Evolutionary conservation across 345 rosid genomes (phyloP), one percentile per base, ranked within the genome.

Genomic region (Eucalyptus cloeziana): DNA sequence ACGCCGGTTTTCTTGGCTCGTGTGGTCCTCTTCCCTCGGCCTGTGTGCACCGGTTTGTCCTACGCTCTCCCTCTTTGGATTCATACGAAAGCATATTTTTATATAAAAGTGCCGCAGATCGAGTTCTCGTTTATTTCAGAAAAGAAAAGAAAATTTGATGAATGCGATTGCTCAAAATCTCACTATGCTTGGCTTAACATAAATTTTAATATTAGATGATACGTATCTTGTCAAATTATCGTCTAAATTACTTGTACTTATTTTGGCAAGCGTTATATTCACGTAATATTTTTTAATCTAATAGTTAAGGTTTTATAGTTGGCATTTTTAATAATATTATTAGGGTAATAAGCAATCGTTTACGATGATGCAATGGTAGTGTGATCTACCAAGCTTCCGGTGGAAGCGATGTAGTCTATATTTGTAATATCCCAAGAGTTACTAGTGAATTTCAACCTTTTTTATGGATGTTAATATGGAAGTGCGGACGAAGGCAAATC

Each of bases 1-100:
- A n/a, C 92, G 92, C 94, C 91, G 94, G 49, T 49, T 33, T 21
- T 33, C 87, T 88, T 90, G 91, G 89, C 89, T 47, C 76, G 91
- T 86, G 90, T 40, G 11, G 54, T 83, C 33, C n/a, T 13, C 43
- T 21, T 24, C 54, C 79, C 15, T 47, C 25, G n/a, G 25, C 45
- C 30, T 11, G 40, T 21, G 31, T 11, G 47, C 67, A 71, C 87
- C 85, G 92, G 80, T 27, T 69, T 69, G 44, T 69, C 81, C 81
- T 22, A 14, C 79, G 10, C 79, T 67, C 69, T 31, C 79, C 5
- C 79, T 22, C 22, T 33, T 71, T 71, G 40, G 79, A 67, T 67
- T 31, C 79, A 31, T n/a, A 0, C 19, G 21, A n/a, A n/a, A 24
- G 17, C 69, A 13, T 62, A 13, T 27, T 3, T 30, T 27, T 62